A percentile compares a stretch with the other conserved stretches of the same genome.
Conservation (phyloP, 2,329 filamentous ascomycete species). For the Reticulascus tulasneorum region DNA sequence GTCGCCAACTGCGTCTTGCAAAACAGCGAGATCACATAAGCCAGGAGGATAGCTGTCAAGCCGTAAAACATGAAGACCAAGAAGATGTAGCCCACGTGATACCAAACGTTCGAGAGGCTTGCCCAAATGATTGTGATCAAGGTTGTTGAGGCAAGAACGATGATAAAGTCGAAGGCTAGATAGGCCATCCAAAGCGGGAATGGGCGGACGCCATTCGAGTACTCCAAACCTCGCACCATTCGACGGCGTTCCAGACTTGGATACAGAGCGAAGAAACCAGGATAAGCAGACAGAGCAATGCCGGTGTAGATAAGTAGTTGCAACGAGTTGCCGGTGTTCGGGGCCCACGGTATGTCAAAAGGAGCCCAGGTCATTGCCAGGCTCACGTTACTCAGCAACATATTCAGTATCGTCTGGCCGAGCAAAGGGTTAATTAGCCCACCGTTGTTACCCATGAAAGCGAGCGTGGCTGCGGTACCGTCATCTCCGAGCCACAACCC, state of each 20-base stretch:
- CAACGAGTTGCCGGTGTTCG: conserved; percentile 66
- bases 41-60: conserved; percentile 68
- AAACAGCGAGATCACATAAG: conserved; percentile 79
- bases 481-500: conserved; percentile 72
- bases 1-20: conserved; percentile 74
- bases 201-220: conserved; percentile 84
- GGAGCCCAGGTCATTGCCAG: conserved; percentile 69
- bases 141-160: conserved; percentile 64
- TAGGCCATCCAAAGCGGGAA: conserved; percentile 85
- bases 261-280: conserved; percentile 85
- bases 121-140: conserved; percentile 67
- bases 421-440: conserved; percentile 54
- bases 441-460: conserved; percentile 63
- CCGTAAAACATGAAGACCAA: conserved; percentile 62
- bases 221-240: conserved; percentile 80
- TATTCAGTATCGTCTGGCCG: conserved; percentile 62
- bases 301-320: conserved; percentile 81
- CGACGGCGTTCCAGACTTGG: conserved; percentile 77
- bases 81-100: conserved; percentile 76
- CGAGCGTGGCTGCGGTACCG: conserved; percentile 58
- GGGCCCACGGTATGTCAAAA: conserved; percentile 71
- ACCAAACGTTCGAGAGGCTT: conserved; percentile 64
- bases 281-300: conserved; percentile 72
- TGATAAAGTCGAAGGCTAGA: conserved; percentile 71
- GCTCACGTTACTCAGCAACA: conserved; percentile 61